Evolutionary conservation across 2,329 filamentous ascomycete genomes (phyloP).

Genomic region (Aureobasidium sp.): DNA sequence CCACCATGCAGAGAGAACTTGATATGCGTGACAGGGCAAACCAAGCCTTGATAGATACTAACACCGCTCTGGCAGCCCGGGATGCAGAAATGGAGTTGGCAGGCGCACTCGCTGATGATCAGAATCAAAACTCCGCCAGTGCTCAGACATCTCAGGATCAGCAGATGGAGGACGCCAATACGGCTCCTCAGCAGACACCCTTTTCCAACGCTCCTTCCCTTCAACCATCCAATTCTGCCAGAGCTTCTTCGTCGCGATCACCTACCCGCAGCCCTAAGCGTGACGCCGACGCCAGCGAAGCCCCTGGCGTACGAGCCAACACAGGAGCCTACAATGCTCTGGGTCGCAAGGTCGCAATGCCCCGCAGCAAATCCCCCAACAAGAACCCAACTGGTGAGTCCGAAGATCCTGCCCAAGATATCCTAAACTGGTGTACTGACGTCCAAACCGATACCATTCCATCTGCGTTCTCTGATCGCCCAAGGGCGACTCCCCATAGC

Average conservation of each 20-base stretch:
- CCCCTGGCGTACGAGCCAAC: background rate
- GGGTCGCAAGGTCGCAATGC: background rate
- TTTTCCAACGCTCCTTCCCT: background rate
- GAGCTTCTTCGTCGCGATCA: no score
- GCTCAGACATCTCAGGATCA: background rate
- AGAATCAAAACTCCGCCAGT: background rate
- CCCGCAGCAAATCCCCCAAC: background rate
- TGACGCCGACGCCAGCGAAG: background rate
- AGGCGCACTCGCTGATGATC: background rate
- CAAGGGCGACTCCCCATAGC: background rate
- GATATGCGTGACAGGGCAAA: background rate
- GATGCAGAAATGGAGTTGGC: background rate
- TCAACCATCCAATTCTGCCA: no score
- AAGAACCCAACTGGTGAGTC: background rate
- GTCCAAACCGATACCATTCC: background rate
- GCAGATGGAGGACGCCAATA: background rate
- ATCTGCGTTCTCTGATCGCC: background rate
- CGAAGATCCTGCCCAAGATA: background rate
- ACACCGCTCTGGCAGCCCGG: background rate
- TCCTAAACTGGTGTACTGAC: background rate
- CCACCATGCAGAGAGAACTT: background rate
- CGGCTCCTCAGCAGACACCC: background rate
- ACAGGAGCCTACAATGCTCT: background rate
- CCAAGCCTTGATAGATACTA: background rate
- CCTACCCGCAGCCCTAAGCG: background rate